Conservation (phyloP, 768 basidiomycete genomes). For the Neoboletus brunneissimus region DNA sequence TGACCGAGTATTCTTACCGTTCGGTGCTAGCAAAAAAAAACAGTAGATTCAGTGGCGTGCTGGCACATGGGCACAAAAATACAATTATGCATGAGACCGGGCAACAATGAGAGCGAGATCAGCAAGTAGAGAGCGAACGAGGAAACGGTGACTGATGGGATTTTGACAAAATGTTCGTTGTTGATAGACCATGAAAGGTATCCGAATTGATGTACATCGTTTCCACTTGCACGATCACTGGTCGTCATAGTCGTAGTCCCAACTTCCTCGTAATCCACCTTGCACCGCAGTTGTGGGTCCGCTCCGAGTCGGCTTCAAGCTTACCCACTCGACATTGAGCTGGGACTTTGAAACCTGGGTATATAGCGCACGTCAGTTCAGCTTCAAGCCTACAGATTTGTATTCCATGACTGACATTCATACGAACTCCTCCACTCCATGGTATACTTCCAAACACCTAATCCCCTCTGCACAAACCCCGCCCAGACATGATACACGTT, state of each 20-base stretch:
- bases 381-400: neutral
- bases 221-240: constrained; percentile 3
- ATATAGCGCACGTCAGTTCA: neutral
- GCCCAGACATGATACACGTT: no score
- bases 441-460: no score
- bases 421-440: constrained; percentile 51
- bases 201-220: neutral
- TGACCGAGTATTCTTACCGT: neutral
- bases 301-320: constrained; percentile 12
- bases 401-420: constrained; percentile 40
- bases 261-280: constrained; percentile 19
- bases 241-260: constrained; percentile 12
- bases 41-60: neutral
- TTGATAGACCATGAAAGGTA: constrained; percentile 7
- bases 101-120: neutral
- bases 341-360: constrained; percentile 40
- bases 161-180: neutral
- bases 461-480: no score
- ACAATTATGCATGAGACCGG: neutral
- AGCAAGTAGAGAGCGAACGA: neutral
- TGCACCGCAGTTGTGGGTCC: neutral
- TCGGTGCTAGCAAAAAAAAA: no score
- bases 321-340: constrained; percentile 31
- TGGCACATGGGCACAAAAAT: neutral
- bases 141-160: no score